Evolutionary conservation across 2,329 filamentous ascomycete species (phyloP).

Genomic region (Pseudohalonectria lignicola): DNA sequence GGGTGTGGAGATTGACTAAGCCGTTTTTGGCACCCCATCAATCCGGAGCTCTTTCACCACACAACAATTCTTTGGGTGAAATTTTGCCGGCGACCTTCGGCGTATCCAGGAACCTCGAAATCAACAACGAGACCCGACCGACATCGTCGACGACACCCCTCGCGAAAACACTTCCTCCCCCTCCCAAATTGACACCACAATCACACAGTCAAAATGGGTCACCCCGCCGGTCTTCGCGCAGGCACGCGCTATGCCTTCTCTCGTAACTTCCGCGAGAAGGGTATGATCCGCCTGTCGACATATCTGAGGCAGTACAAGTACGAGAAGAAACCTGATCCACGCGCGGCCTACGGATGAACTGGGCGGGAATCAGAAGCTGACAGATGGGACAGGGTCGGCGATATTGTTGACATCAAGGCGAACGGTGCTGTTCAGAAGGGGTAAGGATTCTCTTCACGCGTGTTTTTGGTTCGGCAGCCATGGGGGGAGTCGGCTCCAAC

Average conservation of each 20-base stretch:
- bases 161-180: neutral
- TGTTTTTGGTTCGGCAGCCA: too few relatives aligned
- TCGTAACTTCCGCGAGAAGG: conserved; percentile 89
- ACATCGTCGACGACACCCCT: neutral
- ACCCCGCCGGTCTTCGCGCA: conserved; percentile 76
- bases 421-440: conserved; percentile 99
- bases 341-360: too few relatives aligned
- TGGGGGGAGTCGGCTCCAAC: too few relatives aligned
- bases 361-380: conserved; percentile 26
- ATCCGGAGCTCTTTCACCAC: neutral
- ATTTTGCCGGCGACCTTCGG: neutral
- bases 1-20: neutral
- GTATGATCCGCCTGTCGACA: conserved; percentile 84
- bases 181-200: neutral
- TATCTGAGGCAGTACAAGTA: conserved; percentile 92
- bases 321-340: too few relatives aligned
- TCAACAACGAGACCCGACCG: neutral
- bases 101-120: too few relatives aligned
- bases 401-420: conserved; percentile 97
- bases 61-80: neutral
- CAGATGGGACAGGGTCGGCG: conserved; percentile 63
- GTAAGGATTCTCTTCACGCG: too few relatives aligned
- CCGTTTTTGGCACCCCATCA: neutral
- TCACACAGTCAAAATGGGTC: conserved; percentile 54
- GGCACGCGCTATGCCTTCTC: conserved; percentile 92